Evolutionary conservation across 352 stramenopile genomes (phyloP).

Genomic region (Phytophthora crassamura): DNA sequence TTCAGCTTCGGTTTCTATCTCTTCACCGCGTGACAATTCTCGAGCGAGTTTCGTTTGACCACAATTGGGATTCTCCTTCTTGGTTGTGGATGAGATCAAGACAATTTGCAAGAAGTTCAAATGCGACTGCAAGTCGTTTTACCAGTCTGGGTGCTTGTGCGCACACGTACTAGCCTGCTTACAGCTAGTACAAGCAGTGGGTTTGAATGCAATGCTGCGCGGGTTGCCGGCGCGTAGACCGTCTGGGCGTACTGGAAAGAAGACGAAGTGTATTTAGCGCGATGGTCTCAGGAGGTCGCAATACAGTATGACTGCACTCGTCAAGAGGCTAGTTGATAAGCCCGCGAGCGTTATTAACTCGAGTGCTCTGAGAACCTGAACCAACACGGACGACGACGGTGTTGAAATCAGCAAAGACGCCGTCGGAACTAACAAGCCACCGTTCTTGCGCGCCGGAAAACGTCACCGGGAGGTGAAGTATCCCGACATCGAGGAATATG

Average conservation of each 20-base stretch:
- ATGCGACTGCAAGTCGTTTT: neutral
- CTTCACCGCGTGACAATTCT: neutral
- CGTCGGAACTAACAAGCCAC: slow-evolving; percentile 5
- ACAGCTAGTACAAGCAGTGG: no score
- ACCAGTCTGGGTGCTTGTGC: no score
- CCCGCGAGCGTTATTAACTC: slow-evolving; percentile 15
- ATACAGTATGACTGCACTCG: neutral
- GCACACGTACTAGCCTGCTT: no score
- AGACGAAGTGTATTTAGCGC: neutral
- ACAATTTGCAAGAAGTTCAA: neutral
- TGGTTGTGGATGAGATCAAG: neutral
- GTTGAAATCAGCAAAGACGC: neutral
- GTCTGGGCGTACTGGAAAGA: no score
- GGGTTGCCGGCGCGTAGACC: neutral
- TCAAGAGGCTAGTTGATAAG: slow-evolving; percentile 14
- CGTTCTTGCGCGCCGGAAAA: neutral
- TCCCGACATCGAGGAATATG: neutral
- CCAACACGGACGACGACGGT: neutral
- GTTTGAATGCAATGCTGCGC: neutral
- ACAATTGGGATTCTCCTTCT: neutral
- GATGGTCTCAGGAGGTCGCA: slow-evolving; percentile 2
- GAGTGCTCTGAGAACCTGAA: slow-evolving; percentile 1
- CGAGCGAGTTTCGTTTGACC: neutral
- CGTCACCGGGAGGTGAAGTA: neutral
- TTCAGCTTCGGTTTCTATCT: no score